phyloP scores from a whole-genome alignment of 2,329 filamentous ascomycete genomes.

The Bipolaris oryzae region DNA sequence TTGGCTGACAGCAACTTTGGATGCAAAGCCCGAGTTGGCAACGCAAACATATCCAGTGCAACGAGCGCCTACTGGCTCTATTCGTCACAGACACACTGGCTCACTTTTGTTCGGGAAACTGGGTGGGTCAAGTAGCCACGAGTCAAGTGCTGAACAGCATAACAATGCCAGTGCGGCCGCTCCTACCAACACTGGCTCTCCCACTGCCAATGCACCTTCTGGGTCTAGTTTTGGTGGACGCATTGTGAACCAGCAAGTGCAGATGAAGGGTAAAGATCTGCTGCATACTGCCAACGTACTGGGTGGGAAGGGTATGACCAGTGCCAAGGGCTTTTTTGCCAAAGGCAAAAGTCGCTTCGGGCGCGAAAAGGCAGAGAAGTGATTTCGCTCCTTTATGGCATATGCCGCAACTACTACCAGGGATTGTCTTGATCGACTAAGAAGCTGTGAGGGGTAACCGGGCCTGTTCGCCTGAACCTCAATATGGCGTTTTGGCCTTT shows the following conservation, averaged over 20 bases:
- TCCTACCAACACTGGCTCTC: conserved; percentile 32
- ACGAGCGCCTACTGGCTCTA: conserved; percentile 35
- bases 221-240: conserved; percentile 30
- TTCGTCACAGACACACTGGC: conserved; percentile 43
- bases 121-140: conserved; percentile 29
- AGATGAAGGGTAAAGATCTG: conserved; percentile 85
- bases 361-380: conserved; percentile 85
- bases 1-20: conserved; percentile 61
- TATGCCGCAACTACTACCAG: conserved; percentile 17
- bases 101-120: conserved; percentile 48
- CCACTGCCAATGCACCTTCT: conserved; percentile 24
- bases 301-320: conserved; percentile 73
- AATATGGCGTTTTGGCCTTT: conserved; percentile 21
- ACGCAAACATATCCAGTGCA: conserved; percentile 29
- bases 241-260: conserved; percentile 56
- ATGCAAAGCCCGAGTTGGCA: conserved; percentile 60
- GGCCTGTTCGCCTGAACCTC: conserved; percentile 20
- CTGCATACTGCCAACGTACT: conserved; percentile 79
- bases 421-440: conserved; percentile 9
- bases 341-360: conserved; percentile 87
- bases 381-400: conserved; percentile 49
- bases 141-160: conserved; percentile 27
- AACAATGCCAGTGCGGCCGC: conserved; percentile 34
- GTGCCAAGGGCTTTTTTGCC: conserved; percentile 87
- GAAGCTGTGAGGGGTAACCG: conserved; percentile 21